phyloP scores from a whole-genome alignment of 306 rosid genomes.

The Cucumis sativus region Cucumber_9930_V3 NC_026657.2:10443501-10444000 shows the following conservation, averaged over 20 bases:
- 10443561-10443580: neutral
- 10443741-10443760: neutral
- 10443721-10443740: neutral
- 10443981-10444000: neutral
- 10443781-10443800: neutral
- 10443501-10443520: constrained; percentile 46
- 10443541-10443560: neutral
- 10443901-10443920: constrained; percentile 96
- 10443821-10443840: constrained; percentile 99
- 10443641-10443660: neutral
- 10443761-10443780: neutral
- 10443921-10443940: constrained; percentile 83
- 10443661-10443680: neutral
- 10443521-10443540: neutral
- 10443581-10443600: neutral
- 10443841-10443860: constrained; percentile 96
- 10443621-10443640: neutral
- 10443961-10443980: neutral
- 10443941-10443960: constrained; percentile 96
- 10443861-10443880: constrained; percentile 79
- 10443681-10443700: neutral
- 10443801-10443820: constrained; percentile 33
- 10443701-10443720: neutral
- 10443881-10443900: constrained; percentile 83
- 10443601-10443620: neutral